Percentiles rank a stretch among this genome's conserved stretches.
These are phyloP conservation scores for Xylaria sp. DNA, from an alignment of 2,329 filamentous ascomycete genomes.

Conservation along the genomic window DNA sequence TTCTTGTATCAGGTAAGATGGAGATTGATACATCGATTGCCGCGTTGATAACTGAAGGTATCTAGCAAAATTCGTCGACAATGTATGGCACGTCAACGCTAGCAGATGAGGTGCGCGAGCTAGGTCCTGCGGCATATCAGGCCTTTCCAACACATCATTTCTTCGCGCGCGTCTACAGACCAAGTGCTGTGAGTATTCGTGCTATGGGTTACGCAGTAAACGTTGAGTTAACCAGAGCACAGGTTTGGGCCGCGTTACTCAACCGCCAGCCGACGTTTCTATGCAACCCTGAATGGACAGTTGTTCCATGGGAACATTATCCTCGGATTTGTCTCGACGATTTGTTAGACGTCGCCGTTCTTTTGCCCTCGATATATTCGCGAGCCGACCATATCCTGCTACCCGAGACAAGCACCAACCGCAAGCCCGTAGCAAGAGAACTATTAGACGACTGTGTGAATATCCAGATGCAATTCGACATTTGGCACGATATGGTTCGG, in stretches of 20 bases:
- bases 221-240: constrained; percentile 21
- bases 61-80: constrained; percentile 53
- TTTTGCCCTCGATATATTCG: constrained; percentile 54
- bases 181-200: constrained; percentile 52
- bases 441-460: constrained; percentile 54
- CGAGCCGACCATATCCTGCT: constrained; percentile 51
- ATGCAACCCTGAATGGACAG: constrained; percentile 57
- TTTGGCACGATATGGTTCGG: constrained; percentile 49
- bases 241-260: constrained; percentile 53
- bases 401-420: constrained; percentile 47
- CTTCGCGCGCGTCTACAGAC: constrained; percentile 61
- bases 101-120: constrained; percentile 45
- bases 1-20: constrained; percentile 60
- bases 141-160: constrained; percentile 63
- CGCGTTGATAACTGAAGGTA: constrained; percentile 17
- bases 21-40: background rate
- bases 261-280: constrained; percentile 58
- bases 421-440: constrained; percentile 53
- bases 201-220: background rate
- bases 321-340: constrained; percentile 57
- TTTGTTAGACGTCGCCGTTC: constrained; percentile 57
- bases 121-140: constrained; percentile 54
- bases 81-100: constrained; percentile 43
- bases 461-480: constrained; percentile 54
- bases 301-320: constrained; percentile 57